These are phyloP conservation scores for Rusavskia elegans DNA, from an alignment of 495 filamentous ascomycete genomes.

Conservation along the genomic window DNA sequence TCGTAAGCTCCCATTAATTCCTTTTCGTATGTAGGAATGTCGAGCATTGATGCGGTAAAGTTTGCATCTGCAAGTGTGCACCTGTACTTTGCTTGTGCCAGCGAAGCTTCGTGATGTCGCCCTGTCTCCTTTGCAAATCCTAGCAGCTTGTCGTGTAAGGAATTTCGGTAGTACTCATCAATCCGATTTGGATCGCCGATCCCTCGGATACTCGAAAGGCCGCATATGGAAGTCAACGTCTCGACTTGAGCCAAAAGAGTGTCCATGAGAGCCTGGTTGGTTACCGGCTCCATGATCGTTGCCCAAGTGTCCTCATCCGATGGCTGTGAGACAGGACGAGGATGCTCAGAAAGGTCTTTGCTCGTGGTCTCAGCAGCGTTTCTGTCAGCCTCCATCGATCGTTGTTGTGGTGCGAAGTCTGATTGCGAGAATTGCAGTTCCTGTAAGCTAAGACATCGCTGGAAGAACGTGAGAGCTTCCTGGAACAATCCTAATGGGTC, in stretches of 20 bases:
- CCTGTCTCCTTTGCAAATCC: slow-evolving; percentile 27
- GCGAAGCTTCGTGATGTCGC: slow-evolving; percentile 31
- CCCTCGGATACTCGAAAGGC: slow-evolving; percentile 28
- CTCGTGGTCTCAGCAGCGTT: not conserved
- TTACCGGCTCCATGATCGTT: slow-evolving; percentile 43
- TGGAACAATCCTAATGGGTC: slow-evolving; percentile 33
- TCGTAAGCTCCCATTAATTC: slow-evolving; percentile 30
- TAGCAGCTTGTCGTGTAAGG: slow-evolving; percentile 30
- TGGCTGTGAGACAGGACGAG: slow-evolving; percentile 10
- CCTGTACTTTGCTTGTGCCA: slow-evolving; percentile 37
- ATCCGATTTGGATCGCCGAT: slow-evolving; percentile 31
- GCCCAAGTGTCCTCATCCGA: slow-evolving; percentile 42
- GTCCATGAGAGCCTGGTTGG: slow-evolving; percentile 44
- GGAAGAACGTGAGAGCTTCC: slow-evolving; percentile 47
- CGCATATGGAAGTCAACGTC: slow-evolving; percentile 39
- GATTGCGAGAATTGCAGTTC: slow-evolving; percentile 38
- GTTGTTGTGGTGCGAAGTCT: slow-evolving; percentile 18
- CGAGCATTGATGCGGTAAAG: slow-evolving; percentile 32
- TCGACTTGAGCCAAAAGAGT: slow-evolving; percentile 46
- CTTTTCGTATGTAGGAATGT: slow-evolving; percentile 32
- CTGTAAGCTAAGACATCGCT: slow-evolving; percentile 42
- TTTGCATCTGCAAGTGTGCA: slow-evolving; percentile 37
- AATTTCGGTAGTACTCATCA: slow-evolving; percentile 34
- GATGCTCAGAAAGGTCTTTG: not conserved
- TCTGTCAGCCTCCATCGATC: slow-evolving; percentile 8